Percentiles rank a stretch among this genome's conserved stretches.
Conservation (phyloP, 1,139 yeast genomes). For the Candida pseudoviswanathii region DNA sequence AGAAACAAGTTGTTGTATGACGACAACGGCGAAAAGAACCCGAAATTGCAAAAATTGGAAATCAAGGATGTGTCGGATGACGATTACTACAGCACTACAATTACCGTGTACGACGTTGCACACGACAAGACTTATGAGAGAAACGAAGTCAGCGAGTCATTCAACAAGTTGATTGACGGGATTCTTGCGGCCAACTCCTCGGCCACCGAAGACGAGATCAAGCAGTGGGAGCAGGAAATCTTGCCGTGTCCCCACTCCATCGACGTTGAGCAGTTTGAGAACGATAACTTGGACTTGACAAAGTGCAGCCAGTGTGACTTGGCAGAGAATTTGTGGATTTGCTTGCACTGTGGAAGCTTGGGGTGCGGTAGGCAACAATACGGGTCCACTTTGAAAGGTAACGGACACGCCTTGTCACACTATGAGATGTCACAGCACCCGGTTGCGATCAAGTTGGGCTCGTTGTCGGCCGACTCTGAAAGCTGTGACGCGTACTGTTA, state of each 20-base stretch:
- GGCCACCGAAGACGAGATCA: slow-evolving; percentile 67
- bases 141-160: slow-evolving; percentile 23
- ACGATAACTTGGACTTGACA: slow-evolving; percentile 33
- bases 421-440: slow-evolving; percentile 60
- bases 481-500: slow-evolving; percentile 84
- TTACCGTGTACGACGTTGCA: slow-evolving; percentile 46
- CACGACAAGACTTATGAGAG: slow-evolving; percentile 25
- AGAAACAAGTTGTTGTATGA: slow-evolving; percentile 21
- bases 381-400: slow-evolving; percentile 85
- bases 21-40: slow-evolving; percentile 37
- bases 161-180: slow-evolving; percentile 40
- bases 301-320: slow-evolving; percentile 65
- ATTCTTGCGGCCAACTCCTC: slow-evolving; percentile 69
- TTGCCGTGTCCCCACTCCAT: slow-evolving; percentile 76
- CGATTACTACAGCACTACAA: slow-evolving; percentile 59
- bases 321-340: slow-evolving; percentile 81
- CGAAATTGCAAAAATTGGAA: slow-evolving; percentile 73
- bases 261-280: slow-evolving; percentile 43
- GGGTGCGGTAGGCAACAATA: slow-evolving; percentile 94
- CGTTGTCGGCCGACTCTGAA: slow-evolving; percentile 65
- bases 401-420: slow-evolving; percentile 86
- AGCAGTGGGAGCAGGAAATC: slow-evolving; percentile 91
- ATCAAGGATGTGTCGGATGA: slow-evolving; percentile 69
- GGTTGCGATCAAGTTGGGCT: slow-evolving; percentile 88
- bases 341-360: slow-evolving; percentile 83